phyloP scores from a whole-genome alignment of 1,139 yeast species.

The Arxiozyma heterogenica region DNA sequence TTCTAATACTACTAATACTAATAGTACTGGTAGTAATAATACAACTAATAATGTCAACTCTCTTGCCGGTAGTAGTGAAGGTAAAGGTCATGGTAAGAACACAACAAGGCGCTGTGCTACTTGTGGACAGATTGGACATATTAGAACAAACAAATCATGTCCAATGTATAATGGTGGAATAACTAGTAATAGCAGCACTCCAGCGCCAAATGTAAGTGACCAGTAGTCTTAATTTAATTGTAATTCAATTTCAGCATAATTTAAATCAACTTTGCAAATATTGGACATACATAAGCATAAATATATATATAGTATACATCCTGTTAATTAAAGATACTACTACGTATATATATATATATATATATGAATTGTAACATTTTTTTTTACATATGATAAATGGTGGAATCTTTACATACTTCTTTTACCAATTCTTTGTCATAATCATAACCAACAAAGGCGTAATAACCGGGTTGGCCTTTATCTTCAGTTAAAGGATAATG shows the following conservation, averaged over 20 bases:
- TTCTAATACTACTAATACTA: not conserved
- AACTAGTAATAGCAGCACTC: not conserved
- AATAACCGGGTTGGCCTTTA: slow-evolving; percentile 31
- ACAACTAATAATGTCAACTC: not conserved
- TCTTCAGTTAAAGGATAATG: slow-evolving; percentile 29
- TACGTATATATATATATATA: not conserved
- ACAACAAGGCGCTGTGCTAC: slow-evolving; percentile 84
- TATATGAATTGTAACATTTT: not conserved
- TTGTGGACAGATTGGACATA: slow-evolving; percentile 94
- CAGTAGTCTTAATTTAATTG: not conserved
- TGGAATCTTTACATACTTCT: slow-evolving; percentile 23
- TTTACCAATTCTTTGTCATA: slow-evolving; percentile 23
- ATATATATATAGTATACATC: not conserved
- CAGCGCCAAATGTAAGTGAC: not conserved
- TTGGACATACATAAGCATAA: not conserved
- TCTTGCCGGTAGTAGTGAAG: slow-evolving; percentile 2
- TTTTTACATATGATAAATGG: slow-evolving; percentile 23
- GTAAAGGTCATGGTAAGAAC: slow-evolving; percentile 39
- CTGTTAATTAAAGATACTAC: not conserved
- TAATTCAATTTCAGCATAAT: not conserved
- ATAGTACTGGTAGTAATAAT: no score
- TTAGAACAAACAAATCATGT: slow-evolving; percentile 76
- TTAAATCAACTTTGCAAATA: slow-evolving; percentile 1
- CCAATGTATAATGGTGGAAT: slow-evolving; percentile 56
- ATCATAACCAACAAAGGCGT: slow-evolving; percentile 32